Percentiles rank a stretch among this genome's conserved stretches.
Evolutionary conservation across 2,329 filamentous ascomycete species (phyloP).

Genomic region (Huntiella decipiens): DNA sequence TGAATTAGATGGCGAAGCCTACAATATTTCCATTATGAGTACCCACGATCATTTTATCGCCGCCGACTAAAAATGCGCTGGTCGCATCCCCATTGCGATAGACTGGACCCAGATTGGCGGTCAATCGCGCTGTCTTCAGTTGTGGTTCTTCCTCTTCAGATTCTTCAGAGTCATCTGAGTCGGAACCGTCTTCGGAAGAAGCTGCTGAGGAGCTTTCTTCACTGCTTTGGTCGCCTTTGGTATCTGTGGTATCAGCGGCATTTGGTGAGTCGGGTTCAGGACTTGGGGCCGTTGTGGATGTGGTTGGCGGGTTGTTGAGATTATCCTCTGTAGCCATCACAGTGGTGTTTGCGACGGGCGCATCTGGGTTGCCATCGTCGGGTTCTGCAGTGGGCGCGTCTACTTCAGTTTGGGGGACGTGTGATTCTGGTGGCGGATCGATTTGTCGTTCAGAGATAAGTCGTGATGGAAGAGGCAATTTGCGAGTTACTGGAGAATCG

Average conservation of each 20-base stretch:
- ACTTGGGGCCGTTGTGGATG: constrained; percentile 12
- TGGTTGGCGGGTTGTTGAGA: constrained; percentile 6
- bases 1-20: constrained; percentile 20
- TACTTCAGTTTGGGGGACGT: background rate
- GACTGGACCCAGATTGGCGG: constrained; percentile 55
- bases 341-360: background rate
- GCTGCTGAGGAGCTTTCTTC: background rate
- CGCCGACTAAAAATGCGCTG: constrained; percentile 72
- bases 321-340: background rate
- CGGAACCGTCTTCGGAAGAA: constrained; percentile 22
- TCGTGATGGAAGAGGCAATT: too few species aligned
- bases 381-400: background rate
- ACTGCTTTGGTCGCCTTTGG: constrained; percentile 20
- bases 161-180: constrained; percentile 53
- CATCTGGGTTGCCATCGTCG: background rate
- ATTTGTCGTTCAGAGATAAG: background rate
- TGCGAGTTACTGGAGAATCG: too few species aligned
- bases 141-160: constrained; percentile 87
- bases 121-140: constrained; percentile 81
- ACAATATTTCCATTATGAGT: constrained; percentile 96
- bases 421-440: background rate
- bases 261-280: constrained; percentile 13
- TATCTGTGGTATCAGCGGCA: constrained; percentile 17
- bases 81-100: constrained; percentile 94
- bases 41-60: constrained; percentile 93